Percentiles rank a stretch among this genome's conserved stretches.
These are phyloP conservation scores for Hypomontagnella submonticulosa DNA, from an alignment of 495 filamentous ascomycete genomes.

Conservation along the genomic window DNA sequence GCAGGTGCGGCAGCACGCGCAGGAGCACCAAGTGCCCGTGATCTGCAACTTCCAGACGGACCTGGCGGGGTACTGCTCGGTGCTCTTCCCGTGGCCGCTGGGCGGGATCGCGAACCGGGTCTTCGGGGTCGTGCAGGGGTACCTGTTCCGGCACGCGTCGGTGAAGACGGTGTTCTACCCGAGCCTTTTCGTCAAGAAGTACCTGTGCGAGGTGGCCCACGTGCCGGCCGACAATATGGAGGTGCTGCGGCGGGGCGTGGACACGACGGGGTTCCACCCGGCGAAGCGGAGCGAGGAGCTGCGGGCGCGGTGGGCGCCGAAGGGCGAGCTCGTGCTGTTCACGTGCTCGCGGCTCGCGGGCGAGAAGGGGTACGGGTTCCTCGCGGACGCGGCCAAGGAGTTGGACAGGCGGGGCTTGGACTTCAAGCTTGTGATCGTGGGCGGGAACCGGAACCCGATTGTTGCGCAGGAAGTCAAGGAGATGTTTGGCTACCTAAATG, in stretches of 20 bases:
- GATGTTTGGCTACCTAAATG: slow-evolving; percentile 58
- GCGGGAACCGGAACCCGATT: slow-evolving; percentile 68
- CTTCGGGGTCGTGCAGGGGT: slow-evolving; percentile 66
- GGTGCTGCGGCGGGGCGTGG: slow-evolving; percentile 68
- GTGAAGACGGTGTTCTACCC: slow-evolving; percentile 73
- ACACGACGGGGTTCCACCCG: slow-evolving; percentile 66
- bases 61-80: slow-evolving; percentile 69
- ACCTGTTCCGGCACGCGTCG: slow-evolving; percentile 65
- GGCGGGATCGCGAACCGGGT: slow-evolving; percentile 65
- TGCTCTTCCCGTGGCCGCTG: slow-evolving; percentile 68
- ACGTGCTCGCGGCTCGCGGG: slow-evolving; percentile 69
- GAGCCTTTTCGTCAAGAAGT: slow-evolving; percentile 63
- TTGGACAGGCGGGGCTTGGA: slow-evolving; percentile 63
- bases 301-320: slow-evolving; percentile 62
- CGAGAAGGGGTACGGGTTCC: slow-evolving; percentile 73
- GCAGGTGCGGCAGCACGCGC: slow-evolving; percentile 65
- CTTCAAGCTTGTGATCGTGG: slow-evolving; percentile 71
- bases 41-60: slow-evolving; percentile 75
- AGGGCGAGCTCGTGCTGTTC: slow-evolving; percentile 68
- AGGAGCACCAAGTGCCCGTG: slow-evolving; percentile 59
- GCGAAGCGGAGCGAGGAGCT: slow-evolving; percentile 57
- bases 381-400: slow-evolving; percentile 60
- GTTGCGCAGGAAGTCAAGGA: slow-evolving; percentile 66
- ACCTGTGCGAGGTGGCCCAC: slow-evolving; percentile 60
- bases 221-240: slow-evolving; percentile 63